Percentiles rank a stretch among this genome's conserved stretches.
These are phyloP conservation scores for Pleurotus platypus DNA, from an alignment of 768 basidiomycete genomes.

Conservation along the genomic window DNA sequence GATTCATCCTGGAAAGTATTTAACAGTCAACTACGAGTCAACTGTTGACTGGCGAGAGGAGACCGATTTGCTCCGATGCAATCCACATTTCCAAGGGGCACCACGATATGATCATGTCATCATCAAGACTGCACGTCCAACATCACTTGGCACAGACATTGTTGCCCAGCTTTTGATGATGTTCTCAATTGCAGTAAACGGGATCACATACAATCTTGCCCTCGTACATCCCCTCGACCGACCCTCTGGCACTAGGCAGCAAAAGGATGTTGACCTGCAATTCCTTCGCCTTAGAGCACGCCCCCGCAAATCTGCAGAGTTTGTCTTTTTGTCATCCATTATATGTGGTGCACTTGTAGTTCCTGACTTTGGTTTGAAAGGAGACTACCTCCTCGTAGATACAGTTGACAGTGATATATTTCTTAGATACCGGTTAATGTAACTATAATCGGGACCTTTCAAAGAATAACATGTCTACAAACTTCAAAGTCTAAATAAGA, in stretches of 20 bases:
- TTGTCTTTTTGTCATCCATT: conserved; percentile 24
- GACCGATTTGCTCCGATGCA: conserved; percentile 25
- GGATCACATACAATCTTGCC: conserved; percentile 11
- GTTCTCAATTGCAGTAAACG: conserved; percentile 6
- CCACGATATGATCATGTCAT: conserved; percentile 25
- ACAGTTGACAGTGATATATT: conserved; percentile 25
- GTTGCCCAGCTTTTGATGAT: conserved; percentile 19
- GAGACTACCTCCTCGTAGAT: conserved; percentile 23
- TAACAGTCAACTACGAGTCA: conserved; percentile 20
- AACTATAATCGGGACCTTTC: no score
- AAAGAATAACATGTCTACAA: no score
- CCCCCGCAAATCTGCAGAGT: conserved; percentile 6
- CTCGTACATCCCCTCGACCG: conserved; percentile 19
- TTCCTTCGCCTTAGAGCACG: conserved; percentile 14
- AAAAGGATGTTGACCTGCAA: conserved; percentile 20
- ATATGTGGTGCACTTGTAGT: conserved; percentile 22
- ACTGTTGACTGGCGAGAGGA: conserved; percentile 21
- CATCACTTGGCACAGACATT: not conserved
- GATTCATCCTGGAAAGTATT: not conserved
- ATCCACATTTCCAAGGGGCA: conserved; percentile 21
- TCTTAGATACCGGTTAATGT: not conserved
- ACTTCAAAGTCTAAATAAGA: no score
- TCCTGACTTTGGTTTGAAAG: conserved; percentile 12
- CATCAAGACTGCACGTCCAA: conserved; percentile 14
- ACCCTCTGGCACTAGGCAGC: conserved; percentile 1